Evolutionary conservation across 1,284 basidiomycete species (phyloP).

Genomic region (Fomes fomentarius): DNA sequence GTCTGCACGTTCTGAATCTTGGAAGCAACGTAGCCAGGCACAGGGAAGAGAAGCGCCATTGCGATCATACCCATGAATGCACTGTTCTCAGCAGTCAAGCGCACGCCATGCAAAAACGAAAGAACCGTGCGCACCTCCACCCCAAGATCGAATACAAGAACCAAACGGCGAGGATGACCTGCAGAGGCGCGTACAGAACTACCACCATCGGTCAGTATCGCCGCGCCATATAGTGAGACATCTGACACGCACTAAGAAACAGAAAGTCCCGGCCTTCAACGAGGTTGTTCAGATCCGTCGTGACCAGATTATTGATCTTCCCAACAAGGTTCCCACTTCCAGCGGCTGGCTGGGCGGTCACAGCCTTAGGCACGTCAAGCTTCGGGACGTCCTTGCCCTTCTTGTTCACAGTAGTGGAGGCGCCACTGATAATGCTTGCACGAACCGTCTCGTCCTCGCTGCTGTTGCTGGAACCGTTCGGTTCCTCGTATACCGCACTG

Average conservation of each 20-base stretch:
- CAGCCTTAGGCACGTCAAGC: neutral
- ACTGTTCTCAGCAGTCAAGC: constrained; percentile 12
- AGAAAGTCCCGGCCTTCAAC: constrained; percentile 39
- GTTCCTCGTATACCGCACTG: neutral
- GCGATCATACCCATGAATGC: constrained; percentile 52
- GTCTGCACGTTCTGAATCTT: constrained; percentile 27
- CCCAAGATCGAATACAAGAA: constrained; percentile 52
- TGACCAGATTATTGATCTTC: constrained; percentile 49
- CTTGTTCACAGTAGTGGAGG: constrained; percentile 22
- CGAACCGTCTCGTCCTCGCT: constrained; percentile 18
- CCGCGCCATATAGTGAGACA: no score
- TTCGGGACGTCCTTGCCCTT: constrained; percentile 22
- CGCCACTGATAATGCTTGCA: constrained; percentile 14
- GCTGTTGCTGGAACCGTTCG: constrained; percentile 12
- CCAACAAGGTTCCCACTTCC: constrained; percentile 44
- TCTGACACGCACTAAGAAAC: constrained; percentile 24
- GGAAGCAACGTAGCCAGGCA: constrained; percentile 44
- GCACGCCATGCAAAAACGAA: no score
- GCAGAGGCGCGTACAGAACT: constrained; percentile 38
- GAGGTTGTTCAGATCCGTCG: constrained; percentile 39
- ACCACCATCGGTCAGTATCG: neutral
- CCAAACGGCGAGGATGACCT: constrained; percentile 40
- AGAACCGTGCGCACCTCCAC: constrained; percentile 39
- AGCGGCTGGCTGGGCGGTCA: constrained; percentile 11
- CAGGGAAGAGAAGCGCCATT: constrained; percentile 54